Base-by-base conservation (phyloP, 495 filamentous ascomycete genomes). In the Pseudomonodictys pantanalensis region DNA sequence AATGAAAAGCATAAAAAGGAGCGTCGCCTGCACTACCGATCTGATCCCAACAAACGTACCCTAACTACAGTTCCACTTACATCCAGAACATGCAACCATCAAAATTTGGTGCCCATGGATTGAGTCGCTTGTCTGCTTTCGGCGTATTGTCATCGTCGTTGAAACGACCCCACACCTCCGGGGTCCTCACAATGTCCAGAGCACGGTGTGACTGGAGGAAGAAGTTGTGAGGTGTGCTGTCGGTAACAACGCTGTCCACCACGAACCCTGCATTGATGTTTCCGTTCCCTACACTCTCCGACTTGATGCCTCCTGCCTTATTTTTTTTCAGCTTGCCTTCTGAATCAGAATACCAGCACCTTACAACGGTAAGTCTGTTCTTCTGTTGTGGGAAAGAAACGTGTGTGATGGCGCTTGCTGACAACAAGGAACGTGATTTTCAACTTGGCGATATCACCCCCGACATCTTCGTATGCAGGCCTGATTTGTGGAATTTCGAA, bases 211-310 rank as follows among this genome's bases (percentile, higher is more conserved):
- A 57, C 30, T 57, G 53, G 1, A 57, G 53, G 18, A 47, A 52
- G 47, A 59, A 59, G 33, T 59, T 59, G 56, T 52, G 8, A 11
- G 5, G 3, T 20, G 11, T 22, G 5, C 46, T 46, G 25, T 5
- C 15, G 17, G 46, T 52, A 7, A 51, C 35, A 28, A 43, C 20
- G 3, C 52, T 3, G 15, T 52, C 35, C 3, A 59, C 47, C 6
- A 59, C n/a, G 22, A 51, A 47, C 12, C 56, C 56, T 3, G 56
- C 33, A 33, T 43, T 51, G 15, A 52, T 10, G 24, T 59, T 59
- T 1, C 56, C 56, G 29, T 59, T 52, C 10, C 17, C 26, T 15
- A 5, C 7, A 1, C 20, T 6, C 33, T 11, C 20, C 1, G 3
- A 22, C 8, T 9, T 8, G 12, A 17, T 3, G 9, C 25, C 15